Percentiles rank a stretch among this genome's conserved stretches.
These are phyloP conservation scores for Ustilago trichophora DNA, from an alignment of 1,284 basidiomycete genomes.

Conservation along the genomic window DNA sequence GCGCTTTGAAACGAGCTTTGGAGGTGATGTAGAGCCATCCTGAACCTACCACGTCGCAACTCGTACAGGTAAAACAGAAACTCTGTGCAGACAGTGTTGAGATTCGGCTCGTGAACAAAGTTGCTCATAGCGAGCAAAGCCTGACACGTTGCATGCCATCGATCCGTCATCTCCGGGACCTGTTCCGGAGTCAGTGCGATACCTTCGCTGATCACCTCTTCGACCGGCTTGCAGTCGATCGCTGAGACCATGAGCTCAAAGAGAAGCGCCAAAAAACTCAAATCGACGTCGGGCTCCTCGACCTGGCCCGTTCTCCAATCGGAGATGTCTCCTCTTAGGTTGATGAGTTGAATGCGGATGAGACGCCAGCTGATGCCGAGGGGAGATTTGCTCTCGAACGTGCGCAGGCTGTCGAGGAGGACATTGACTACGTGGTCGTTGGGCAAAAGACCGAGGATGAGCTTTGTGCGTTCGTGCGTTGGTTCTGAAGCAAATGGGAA, in stretches of 20 bases:
- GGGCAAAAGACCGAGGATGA: constrained; percentile 54
- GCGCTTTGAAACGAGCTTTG: constrained; percentile 33
- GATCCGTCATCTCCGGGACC: constrained; percentile 47
- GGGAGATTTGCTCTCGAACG: constrained; percentile 47
- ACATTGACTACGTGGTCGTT: constrained; percentile 57
- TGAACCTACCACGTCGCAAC: constrained; percentile 23
- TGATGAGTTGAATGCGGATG: constrained; percentile 54
- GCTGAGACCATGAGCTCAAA: constrained; percentile 54
- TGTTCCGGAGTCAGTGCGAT: constrained; percentile 49
- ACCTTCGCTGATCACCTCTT: constrained; percentile 53
- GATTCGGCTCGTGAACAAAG: constrained; percentile 51
- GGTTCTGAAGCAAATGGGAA: constrained; percentile 34
- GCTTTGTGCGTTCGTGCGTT: constrained; percentile 29
- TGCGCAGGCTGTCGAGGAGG: constrained; percentile 53
- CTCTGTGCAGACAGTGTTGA: constrained; percentile 52
- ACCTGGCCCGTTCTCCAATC: constrained; percentile 56
- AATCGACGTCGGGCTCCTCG: constrained; percentile 50
- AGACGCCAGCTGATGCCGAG: constrained; percentile 59
- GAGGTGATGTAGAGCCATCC: constrained; percentile 17
- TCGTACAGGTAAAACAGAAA: constrained; percentile 44
- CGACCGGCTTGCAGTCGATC: constrained; percentile 49
- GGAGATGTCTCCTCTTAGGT: constrained; percentile 53
- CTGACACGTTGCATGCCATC: constrained; percentile 52
- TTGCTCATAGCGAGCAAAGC: constrained; percentile 51
- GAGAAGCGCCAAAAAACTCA: constrained; percentile 52